These are phyloP conservation scores for Stereum hirsutum DNA, from an alignment of 1,284 basidiomycete species.

Conservation along the genomic window DNA sequence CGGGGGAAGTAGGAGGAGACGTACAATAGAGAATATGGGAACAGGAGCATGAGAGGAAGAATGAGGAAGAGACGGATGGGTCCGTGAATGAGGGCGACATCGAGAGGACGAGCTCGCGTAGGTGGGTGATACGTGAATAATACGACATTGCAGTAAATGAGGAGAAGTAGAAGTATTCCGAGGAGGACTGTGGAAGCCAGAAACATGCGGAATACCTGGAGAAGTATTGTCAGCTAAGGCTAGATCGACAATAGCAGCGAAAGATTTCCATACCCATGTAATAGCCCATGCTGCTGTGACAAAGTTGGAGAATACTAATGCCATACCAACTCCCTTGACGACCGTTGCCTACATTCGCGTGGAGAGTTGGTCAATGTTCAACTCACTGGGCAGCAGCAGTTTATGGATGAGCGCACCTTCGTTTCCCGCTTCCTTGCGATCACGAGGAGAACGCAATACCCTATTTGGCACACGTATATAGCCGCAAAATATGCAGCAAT, in stretches of 20 bases:
- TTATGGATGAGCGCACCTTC: conserved; percentile 40
- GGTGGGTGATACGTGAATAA: conserved; percentile 61
- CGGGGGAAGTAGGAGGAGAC: conserved; percentile 11
- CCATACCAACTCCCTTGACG: conserved; percentile 68
- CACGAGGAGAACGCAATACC: conserved; percentile 74
- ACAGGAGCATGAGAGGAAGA: conserved; percentile 36
- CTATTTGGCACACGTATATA: conserved; percentile 65
- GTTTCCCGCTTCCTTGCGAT: conserved; percentile 69
- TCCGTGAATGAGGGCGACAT: conserved; percentile 64
- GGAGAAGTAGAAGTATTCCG: conserved; percentile 46
- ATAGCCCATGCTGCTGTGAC: conserved; percentile 80
- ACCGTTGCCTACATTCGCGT: conserved; percentile 40
- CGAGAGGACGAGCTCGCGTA: conserved; percentile 42
- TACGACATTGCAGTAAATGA: conserved; percentile 60
- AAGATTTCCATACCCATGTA: conserved; percentile 48
- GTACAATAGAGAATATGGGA: conserved; percentile 45
- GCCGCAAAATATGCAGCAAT: conserved; percentile 40
- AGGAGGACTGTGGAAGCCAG: conserved; percentile 51
- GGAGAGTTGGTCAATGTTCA: neutral
- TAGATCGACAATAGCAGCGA: neutral
- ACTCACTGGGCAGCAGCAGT: neutral
- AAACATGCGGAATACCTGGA: conserved; percentile 53
- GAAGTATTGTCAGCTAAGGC: neutral
- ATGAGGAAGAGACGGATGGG: conserved; percentile 66
- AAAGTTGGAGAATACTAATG: conserved; percentile 77